Percentiles rank a stretch among this genome's conserved stretches.
Evolutionary conservation across 2,329 filamentous ascomycete genomes (phyloP).

Genomic region (Verticillium nonalfalfae): DNA sequence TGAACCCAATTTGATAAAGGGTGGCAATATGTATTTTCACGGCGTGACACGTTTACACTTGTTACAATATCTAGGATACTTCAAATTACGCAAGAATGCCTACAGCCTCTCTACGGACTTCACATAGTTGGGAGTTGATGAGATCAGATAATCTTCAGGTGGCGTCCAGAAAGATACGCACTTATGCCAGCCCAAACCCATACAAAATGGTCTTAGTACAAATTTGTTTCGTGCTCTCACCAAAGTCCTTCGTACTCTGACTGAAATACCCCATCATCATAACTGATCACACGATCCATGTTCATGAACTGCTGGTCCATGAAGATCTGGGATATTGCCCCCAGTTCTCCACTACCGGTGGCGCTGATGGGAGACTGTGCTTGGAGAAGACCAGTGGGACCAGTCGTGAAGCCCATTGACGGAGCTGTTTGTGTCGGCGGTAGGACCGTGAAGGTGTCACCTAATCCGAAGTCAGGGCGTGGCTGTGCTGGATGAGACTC

Average conservation of each 20-base stretch:
- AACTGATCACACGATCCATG: conserved; percentile 16
- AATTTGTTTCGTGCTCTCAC: not conserved
- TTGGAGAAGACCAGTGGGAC: not conserved
- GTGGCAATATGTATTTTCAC: too few relatives aligned
- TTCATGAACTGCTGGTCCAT: conserved; percentile 13
- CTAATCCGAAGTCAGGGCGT: not conserved
- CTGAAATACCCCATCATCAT: conserved; percentile 14
- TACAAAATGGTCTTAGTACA: not conserved
- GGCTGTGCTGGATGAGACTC: not conserved
- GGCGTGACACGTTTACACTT: too few relatives aligned
- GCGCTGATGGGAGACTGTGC: not conserved
- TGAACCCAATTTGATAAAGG: too few relatives aligned
- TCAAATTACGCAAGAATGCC: too few relatives aligned
- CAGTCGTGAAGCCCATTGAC: not conserved
- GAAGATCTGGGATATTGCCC: conserved; percentile 13
- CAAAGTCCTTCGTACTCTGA: conserved; percentile 9
- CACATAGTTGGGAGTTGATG: too few relatives aligned
- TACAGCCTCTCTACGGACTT: too few relatives aligned
- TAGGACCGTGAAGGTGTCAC: not conserved
- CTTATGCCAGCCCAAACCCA: not conserved
- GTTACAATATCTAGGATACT: too few relatives aligned
- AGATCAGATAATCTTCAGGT: too few relatives aligned
- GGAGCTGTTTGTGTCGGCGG: not conserved
- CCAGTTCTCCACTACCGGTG: conserved; percentile 12
- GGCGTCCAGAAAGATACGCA: too few relatives aligned